phyloP scores from a whole-genome alignment of 2,329 filamentous ascomycete genomes.

The Dactylellina drechsleri region DNA sequence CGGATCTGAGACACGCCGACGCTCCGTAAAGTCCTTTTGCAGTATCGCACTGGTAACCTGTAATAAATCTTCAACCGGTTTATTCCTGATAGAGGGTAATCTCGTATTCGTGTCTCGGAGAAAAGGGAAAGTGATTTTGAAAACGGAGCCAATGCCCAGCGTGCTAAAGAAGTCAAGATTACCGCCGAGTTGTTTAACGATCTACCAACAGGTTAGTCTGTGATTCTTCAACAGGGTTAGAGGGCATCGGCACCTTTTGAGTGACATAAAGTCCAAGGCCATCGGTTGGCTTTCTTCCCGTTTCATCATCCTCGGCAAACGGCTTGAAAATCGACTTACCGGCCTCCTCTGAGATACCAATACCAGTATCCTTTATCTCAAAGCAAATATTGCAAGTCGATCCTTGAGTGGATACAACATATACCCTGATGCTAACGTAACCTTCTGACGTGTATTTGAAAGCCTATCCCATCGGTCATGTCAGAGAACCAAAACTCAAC shows the following conservation, averaged over 20 bases:
- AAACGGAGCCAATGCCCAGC: conserved; percentile 45
- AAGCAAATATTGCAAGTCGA: conserved; percentile 42
- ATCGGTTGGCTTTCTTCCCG: conserved; percentile 42
- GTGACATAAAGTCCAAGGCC: conserved; percentile 50
- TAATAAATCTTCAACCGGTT: conserved; percentile 40
- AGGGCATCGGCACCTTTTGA: conserved; percentile 27
- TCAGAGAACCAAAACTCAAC: conserved; percentile 4
- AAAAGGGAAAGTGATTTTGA: conserved; percentile 53
- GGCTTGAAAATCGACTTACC: conserved; percentile 55
- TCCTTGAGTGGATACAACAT: conserved; percentile 42
- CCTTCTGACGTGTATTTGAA: conserved; percentile 57
- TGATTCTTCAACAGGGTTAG: too few species aligned
- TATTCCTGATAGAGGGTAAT: conserved; percentile 23
- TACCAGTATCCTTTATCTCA: conserved; percentile 56
- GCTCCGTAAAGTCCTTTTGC: conserved; percentile 46
- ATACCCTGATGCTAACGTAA: conserved; percentile 55
- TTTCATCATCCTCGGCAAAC: conserved; percentile 53
- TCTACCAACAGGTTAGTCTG: conserved; percentile 10
- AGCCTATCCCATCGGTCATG: conserved; percentile 44
- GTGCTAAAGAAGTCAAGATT: conserved; percentile 50
- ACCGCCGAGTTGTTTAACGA: conserved; percentile 50
- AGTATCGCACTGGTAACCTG: conserved; percentile 45
- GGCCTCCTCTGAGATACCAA: conserved; percentile 56
- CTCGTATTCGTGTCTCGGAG: conserved; percentile 23
- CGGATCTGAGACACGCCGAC: conserved; percentile 42